Conservation (phyloP, 2,329 filamentous ascomycete genomes). For the Cladobotryum protrusum region DNA sequence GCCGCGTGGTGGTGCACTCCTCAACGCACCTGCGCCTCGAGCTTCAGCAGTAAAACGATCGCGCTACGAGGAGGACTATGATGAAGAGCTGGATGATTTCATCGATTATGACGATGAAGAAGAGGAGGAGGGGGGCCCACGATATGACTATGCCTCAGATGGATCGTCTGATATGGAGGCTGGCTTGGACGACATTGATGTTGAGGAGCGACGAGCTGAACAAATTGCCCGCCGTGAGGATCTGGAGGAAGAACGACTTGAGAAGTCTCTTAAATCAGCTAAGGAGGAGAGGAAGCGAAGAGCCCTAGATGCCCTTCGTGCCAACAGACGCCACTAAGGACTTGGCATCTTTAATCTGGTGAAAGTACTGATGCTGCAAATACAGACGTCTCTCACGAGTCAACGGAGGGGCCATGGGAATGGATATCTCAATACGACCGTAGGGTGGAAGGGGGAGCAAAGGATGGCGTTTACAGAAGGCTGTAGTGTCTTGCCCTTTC, state of each 20-base stretch:
- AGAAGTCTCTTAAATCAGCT: conserved; percentile 54
- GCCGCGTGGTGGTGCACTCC: conserved; percentile 36
- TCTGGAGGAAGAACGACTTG: conserved; percentile 55
- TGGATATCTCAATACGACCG: background rate
- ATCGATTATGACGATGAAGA: conserved; percentile 57
- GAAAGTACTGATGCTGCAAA: conserved; percentile 10
- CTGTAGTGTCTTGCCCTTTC: background rate
- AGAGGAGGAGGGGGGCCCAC: conserved; percentile 34
- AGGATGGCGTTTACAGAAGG: background rate
- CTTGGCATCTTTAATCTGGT: too few relatives aligned
- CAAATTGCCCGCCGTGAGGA: conserved; percentile 62
- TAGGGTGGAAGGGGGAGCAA: too few relatives aligned
- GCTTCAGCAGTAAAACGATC: conserved; percentile 26
- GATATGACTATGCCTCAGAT: conserved; percentile 55
- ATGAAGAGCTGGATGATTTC: conserved; percentile 56
- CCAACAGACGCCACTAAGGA: conserved; percentile 22
- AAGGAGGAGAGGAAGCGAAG: conserved; percentile 51
- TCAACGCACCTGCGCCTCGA: conserved; percentile 27
- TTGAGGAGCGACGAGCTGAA: conserved; percentile 61
- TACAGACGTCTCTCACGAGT: conserved; percentile 3
- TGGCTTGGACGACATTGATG: conserved; percentile 65
- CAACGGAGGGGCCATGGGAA: background rate
- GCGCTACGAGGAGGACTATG: conserved; percentile 53
- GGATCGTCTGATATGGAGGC: conserved; percentile 74
- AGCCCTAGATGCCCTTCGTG: conserved; percentile 31